Evolutionary conservation across 495 filamentous ascomycete genomes (phyloP).

Genomic region (Hyaloscypha bicolor): DNA sequence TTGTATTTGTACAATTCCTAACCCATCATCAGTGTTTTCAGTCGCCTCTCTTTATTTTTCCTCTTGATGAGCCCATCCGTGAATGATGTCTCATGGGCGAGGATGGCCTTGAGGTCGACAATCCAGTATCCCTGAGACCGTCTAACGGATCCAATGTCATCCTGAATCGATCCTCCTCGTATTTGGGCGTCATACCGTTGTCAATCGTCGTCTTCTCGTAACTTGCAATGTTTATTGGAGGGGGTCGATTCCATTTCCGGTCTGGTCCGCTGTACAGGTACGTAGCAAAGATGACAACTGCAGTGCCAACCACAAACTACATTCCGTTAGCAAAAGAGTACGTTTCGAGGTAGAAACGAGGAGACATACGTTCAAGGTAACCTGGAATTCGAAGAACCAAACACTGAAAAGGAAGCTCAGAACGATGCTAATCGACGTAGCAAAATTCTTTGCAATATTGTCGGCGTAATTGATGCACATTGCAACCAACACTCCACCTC

Average conservation of each 20-base stretch:
- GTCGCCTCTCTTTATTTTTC: constrained; percentile 33
- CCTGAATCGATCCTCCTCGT: constrained; percentile 23
- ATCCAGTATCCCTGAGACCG: constrained; percentile 23
- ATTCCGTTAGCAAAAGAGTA: constrained; percentile 10
- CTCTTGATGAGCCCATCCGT: constrained; percentile 29
- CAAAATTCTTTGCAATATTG: constrained; percentile 89
- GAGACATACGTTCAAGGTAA: constrained; percentile 68
- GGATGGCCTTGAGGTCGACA: constrained; percentile 32
- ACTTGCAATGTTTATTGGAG: constrained; percentile 72
- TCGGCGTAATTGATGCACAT: constrained; percentile 86
- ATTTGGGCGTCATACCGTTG: constrained; percentile 32
- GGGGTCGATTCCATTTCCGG: constrained; percentile 58
- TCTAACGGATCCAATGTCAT: constrained; percentile 24
- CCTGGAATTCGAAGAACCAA: constrained; percentile 77
- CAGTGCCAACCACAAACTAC: constrained; percentile 81
- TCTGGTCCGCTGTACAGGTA: constrained; percentile 76
- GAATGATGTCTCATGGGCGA: constrained; percentile 35
- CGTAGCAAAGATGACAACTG: constrained; percentile 75
- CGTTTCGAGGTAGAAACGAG: background rate
- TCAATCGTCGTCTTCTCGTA: constrained; percentile 70
- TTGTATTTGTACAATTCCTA: background rate
- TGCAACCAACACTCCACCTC: constrained; percentile 80
- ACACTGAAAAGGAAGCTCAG: constrained; percentile 83
- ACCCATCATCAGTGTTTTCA: constrained; percentile 14
- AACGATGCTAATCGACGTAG: constrained; percentile 86